Evolutionary conservation across 1,284 basidiomycete genomes (phyloP).

Genomic region (Pseudozyma sp.): DNA sequence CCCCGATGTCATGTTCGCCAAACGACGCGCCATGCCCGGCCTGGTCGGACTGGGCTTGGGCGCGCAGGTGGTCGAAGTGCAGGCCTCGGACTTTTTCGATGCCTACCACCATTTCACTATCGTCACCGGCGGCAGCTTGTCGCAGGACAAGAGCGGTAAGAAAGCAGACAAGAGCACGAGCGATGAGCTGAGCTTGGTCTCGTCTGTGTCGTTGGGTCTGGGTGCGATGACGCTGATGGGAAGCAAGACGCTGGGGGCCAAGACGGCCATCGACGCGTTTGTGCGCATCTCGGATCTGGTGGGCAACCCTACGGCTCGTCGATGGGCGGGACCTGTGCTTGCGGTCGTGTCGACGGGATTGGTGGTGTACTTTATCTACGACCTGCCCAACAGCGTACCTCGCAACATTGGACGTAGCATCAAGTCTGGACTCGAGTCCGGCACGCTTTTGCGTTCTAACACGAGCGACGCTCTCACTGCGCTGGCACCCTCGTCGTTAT

Average conservation of each 20-base stretch:
- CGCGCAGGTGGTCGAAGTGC: constrained; percentile 66
- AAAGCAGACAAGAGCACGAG: constrained; percentile 73
- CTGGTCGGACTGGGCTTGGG: constrained; percentile 61
- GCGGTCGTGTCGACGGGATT: constrained; percentile 80
- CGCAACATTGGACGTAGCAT: constrained; percentile 73
- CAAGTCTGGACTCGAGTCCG: constrained; percentile 44
- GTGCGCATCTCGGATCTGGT: constrained; percentile 74
- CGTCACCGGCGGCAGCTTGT: constrained; percentile 62
- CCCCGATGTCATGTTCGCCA: constrained; percentile 92
- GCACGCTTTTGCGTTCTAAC: constrained; percentile 20
- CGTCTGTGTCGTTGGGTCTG: constrained; percentile 58
- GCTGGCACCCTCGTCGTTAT: constrained; percentile 8
- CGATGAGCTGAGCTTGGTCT: constrained; percentile 45
- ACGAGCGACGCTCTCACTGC: constrained; percentile 9
- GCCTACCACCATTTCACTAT: constrained; percentile 75
- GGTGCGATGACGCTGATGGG: constrained; percentile 90
- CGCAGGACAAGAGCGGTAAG: constrained; percentile 40
- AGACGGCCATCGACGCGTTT: constrained; percentile 61
- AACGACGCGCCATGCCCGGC: constrained; percentile 71
- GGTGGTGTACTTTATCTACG: constrained; percentile 84
- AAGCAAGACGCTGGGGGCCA: constrained; percentile 78
- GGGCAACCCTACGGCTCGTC: constrained; percentile 82
- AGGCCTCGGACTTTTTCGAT: constrained; percentile 85
- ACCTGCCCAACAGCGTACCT: constrained; percentile 91
- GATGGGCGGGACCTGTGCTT: constrained; percentile 87